phyloP scores from a whole-genome alignment of 352 stramenopile genomes.

The Pythium oligandrum region DNA sequence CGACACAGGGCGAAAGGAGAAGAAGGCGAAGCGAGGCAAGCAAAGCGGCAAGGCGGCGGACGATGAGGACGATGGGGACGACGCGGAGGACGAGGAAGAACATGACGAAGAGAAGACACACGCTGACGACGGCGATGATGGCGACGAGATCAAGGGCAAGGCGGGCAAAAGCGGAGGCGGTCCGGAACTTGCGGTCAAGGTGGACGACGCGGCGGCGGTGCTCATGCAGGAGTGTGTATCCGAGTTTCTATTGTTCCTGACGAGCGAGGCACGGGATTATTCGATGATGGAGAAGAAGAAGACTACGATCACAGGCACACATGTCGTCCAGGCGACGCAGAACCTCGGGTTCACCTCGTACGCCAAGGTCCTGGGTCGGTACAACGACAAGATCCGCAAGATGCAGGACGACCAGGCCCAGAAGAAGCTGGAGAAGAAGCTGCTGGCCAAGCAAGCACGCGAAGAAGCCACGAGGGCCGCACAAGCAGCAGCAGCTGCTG shows the following conservation, averaged over 20 bases:
- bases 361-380: conserved; percentile 46
- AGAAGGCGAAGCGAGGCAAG: conserved; percentile 3
- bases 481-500: conserved; percentile 14
- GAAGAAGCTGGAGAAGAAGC: conserved; percentile 65
- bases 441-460: conserved; percentile 22
- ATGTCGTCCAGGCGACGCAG: conserved; percentile 57
- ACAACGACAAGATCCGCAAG: conserved; percentile 67
- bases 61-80: conserved; percentile 10
- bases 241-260: conserved; percentile 80
- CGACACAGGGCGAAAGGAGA: neutral
- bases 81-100: conserved; percentile 3
- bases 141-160: conserved; percentile 6
- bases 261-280: conserved; percentile 72
- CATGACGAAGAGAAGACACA: conserved; percentile 5
- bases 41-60: neutral
- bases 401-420: conserved; percentile 52
- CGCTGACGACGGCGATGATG: conserved; percentile 16
- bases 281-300: conserved; percentile 66
- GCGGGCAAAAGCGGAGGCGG: too few relatives aligned
- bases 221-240: conserved; percentile 86
- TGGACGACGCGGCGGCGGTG: conserved; percentile 69
- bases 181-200: conserved; percentile 35
- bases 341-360: conserved; percentile 73
- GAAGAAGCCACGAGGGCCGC: conserved; percentile 16
- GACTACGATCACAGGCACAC: conserved; percentile 46